These are phyloP conservation scores for Didymella lethalis DNA, from an alignment of 2,329 filamentous ascomycete genomes.

Conservation along the genomic window DNA sequence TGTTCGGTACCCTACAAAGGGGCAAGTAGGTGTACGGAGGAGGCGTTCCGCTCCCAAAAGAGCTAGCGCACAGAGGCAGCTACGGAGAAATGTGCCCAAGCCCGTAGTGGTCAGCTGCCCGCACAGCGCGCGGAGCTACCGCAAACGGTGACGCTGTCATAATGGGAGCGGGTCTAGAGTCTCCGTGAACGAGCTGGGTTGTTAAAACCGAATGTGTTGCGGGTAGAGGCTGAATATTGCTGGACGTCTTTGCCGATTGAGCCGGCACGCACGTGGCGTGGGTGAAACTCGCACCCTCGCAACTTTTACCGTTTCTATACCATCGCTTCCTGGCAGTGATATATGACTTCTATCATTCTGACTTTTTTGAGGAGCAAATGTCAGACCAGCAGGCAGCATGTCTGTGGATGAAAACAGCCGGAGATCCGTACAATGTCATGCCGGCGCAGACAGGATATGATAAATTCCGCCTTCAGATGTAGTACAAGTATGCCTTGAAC, in stretches of 20 bases:
- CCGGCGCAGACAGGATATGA: no score
- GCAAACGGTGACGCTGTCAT: slow-evolving; percentile 8
- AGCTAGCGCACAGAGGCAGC: slow-evolving; percentile 6
- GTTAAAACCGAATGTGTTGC: slow-evolving; percentile 12
- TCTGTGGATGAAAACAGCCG: no score
- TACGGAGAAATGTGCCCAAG: slow-evolving; percentile 7
- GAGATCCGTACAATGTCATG: background rate
- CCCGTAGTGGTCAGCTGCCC: slow-evolving; percentile 6
- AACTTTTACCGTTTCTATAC: background rate
- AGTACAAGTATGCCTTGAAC: background rate
- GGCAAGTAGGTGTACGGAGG: slow-evolving; percentile 11
- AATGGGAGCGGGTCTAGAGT: slow-evolving; percentile 12
- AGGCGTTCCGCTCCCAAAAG: slow-evolving; percentile 1
- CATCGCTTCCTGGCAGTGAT: background rate
- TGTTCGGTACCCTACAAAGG: slow-evolving; percentile 5
- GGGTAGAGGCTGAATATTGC: background rate
- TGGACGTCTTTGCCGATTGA: slow-evolving; percentile 9
- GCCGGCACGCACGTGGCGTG: slow-evolving; percentile 2
- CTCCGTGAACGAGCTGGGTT: slow-evolving; percentile 14
- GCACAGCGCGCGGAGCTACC: background rate
- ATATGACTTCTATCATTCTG: background rate
- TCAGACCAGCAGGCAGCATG: background rate
- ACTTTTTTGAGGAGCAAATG: background rate
- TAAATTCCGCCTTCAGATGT: background rate
- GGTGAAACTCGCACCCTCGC: background rate